Conservation (phyloP, 1,284 basidiomycete genomes). For the Mycosarcoma mackinlayi region DNA sequence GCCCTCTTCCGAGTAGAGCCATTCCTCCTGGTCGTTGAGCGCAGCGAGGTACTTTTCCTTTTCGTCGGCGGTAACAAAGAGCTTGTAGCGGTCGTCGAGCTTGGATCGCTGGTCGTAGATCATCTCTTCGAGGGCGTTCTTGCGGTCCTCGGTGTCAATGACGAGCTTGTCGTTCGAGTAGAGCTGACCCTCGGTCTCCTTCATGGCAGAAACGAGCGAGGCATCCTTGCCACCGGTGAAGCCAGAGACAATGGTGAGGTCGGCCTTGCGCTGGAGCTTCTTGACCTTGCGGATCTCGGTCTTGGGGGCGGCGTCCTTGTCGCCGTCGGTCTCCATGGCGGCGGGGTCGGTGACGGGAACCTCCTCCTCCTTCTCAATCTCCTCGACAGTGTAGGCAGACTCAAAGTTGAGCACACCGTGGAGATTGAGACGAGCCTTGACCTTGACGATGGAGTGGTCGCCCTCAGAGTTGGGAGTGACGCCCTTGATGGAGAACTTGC, state of each 20-base stretch:
- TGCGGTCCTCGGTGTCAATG: constrained; percentile 67
- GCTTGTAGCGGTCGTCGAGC: constrained; percentile 64
- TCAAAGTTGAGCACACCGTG: constrained; percentile 67
- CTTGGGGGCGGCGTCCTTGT: constrained; percentile 59
- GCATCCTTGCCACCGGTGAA: constrained; percentile 57
- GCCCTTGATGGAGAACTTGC: constrained; percentile 64
- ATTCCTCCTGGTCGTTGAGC: constrained; percentile 65
- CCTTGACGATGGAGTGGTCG: constrained; percentile 68
- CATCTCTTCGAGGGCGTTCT: constrained; percentile 68
- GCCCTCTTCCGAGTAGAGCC: constrained; percentile 67
- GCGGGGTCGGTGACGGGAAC: constrained; percentile 60
- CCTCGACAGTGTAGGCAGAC: constrained; percentile 67
- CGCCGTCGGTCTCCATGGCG: constrained; percentile 59
- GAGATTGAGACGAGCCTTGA: constrained; percentile 67
- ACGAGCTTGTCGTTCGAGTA: constrained; percentile 68
- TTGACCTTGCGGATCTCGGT: constrained; percentile 66
- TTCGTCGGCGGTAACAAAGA: constrained; percentile 62
- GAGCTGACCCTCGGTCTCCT: constrained; percentile 65
- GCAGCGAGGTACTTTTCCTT: constrained; percentile 64
- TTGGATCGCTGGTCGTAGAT: constrained; percentile 68
- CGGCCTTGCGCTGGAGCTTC: constrained; percentile 67
- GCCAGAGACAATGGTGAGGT: constrained; percentile 60
- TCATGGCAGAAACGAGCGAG: constrained; percentile 55
- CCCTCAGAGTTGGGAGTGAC: constrained; percentile 65
- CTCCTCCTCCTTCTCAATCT: constrained; percentile 68